Base-by-base conservation (phyloP, 345 rosid species). In the Ceriops zippeliana region DNA sequence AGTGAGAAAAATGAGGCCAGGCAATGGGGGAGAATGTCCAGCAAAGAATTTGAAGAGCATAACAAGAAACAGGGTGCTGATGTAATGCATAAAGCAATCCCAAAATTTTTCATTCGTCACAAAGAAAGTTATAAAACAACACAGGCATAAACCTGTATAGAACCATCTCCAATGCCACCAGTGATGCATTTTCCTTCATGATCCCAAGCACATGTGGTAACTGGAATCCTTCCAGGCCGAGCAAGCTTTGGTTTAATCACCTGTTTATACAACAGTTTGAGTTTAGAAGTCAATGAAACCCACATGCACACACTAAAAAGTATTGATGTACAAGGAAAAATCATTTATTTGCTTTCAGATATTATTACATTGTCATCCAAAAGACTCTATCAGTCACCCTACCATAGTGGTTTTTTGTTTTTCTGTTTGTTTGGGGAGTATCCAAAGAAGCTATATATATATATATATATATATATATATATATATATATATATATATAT, bases 191-290 rank as follows among this genome's bases (percentile, higher is more conserved):
- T 91, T 67, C 99, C 99, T n/a, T 91, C 97, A 73, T 76, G 81
- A 73, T 90, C 93, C 99, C 99, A 95, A 68, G 93, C 81, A 84
- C 98, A 91, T 27, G 98, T 85, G 35, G 96, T 90, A 75, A 95
- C 97, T 2, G 93, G 92, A 81, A 90, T 82, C 75, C 99, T 90
- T 75, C 99, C 99, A 37, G 99, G 99, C 82, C 92, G 84, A 65
- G 99, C 87, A 84, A 90, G 99, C 82, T 89, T 95, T 24, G 99
- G 99, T 81, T 95, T 95, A 68, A 95, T 87, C 66, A 95, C 99
- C 99, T 95, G 75, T 59, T 76, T 58, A 26, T 22, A 56, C 38
- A 80, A 70, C 6, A 61, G 58, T 24, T 19, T 38, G 67, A 70
- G 4, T 63, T 63, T 56, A 24, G 59, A 21, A 56, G 28, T 15